Conservation (phyloP, 1,284 basidiomycete species). For the Cryptococcus sp. region DNA sequence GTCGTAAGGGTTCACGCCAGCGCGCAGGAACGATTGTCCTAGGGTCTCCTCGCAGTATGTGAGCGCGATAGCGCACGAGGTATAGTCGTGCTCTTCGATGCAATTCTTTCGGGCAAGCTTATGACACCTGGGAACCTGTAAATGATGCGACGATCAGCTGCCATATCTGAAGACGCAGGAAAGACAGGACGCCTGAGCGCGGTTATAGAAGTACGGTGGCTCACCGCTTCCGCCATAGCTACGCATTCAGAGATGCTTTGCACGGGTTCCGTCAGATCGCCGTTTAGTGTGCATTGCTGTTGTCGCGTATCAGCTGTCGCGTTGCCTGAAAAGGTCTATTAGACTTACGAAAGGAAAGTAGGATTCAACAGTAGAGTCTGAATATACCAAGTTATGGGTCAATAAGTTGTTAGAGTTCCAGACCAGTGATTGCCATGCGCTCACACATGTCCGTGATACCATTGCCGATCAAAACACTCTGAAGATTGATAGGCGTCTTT, state of each 20-base stretch:
- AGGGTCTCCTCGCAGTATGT: conserved; percentile 60
- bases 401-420: not conserved
- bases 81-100: conserved; percentile 57
- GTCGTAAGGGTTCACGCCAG: conserved; percentile 61
- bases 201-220: conserved; percentile 8
- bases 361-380: conserved; percentile 40
- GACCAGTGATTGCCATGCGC: conserved; percentile 5
- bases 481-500: conserved; percentile 72
- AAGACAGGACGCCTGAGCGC: not conserved
- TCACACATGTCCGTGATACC: conserved; percentile 55
- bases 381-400: not conserved
- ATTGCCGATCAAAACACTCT: conserved; percentile 75
- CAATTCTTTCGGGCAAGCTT: conserved; percentile 40
- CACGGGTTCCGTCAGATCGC: conserved; percentile 42
- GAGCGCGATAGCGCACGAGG: conserved; percentile 64
- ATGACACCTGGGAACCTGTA: conserved; percentile 44
- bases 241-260: conserved; percentile 45
- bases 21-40: conserved; percentile 39
- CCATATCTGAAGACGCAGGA: not conserved
- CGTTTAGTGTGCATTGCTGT: conserved; percentile 47
- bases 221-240: conserved; percentile 45
- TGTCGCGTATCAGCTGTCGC: not conserved
- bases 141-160: not conserved
- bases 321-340: not conserved
- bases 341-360: conserved; percentile 46